Conservation (phyloP, 371 early-diverging fungal species). For the Choanephora cucurbitarum region DNA sequence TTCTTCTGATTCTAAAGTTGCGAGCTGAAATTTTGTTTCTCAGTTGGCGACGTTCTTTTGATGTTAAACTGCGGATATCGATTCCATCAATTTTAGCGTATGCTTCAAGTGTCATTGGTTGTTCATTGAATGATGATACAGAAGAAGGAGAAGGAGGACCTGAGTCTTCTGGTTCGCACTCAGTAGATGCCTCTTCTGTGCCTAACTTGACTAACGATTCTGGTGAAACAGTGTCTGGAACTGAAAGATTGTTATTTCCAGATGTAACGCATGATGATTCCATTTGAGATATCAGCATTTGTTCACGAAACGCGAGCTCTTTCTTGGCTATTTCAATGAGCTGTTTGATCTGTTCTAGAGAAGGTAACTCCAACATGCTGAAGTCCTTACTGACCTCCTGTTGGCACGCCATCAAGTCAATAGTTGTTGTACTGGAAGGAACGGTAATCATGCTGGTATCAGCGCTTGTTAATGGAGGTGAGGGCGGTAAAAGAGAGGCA, state of each 20-base stretch:
- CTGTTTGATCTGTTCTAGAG: conserved; percentile 36
- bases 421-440: neutral
- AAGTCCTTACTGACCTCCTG: neutral
- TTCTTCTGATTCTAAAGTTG: conserved; percentile 38
- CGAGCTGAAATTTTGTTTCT: conserved; percentile 40
- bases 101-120: conserved; percentile 29
- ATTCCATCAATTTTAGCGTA: conserved; percentile 28
- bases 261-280: conserved; percentile 5
- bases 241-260: neutral
- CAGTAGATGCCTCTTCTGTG: neutral
- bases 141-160: conserved; percentile 9
- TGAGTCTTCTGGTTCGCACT: neutral
- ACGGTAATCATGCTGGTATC: conserved; percentile 9
- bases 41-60: conserved; percentile 35
- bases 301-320: conserved; percentile 34
- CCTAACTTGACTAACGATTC: conserved; percentile 24
- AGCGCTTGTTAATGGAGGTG: conserved; percentile 12
- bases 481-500: conserved; percentile 9
- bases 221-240: conserved; percentile 27
- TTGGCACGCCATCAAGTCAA: neutral
- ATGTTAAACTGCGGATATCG: conserved; percentile 45
- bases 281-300: conserved; percentile 7
- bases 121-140: conserved; percentile 10
- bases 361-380: conserved; percentile 19
- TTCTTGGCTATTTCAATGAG: conserved; percentile 39